Evolutionary conservation across 2,329 filamentous ascomycete species (phyloP), one percentile per base, ranked within the genome.

Genomic region (Colletotrichum sp.): DNA sequence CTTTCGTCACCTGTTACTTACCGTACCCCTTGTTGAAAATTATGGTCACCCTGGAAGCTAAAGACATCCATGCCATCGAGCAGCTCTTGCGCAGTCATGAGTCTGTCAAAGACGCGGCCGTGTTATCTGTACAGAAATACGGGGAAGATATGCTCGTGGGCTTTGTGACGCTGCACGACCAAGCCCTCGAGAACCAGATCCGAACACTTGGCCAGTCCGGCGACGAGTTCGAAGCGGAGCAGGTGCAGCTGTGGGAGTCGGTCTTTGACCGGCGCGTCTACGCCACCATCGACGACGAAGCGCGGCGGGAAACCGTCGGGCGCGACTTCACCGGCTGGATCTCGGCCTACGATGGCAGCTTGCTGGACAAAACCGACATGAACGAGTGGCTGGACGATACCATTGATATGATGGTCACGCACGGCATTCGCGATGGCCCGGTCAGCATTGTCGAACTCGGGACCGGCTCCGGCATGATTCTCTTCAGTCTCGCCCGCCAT

Each of bases 311-410:
- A n/a, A n/a, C 39, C 0, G 7, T 81, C 36, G 82, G 82, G 1
- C 68, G 72, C 3, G 82, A 84, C 49, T 84, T 84, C 32, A 78
- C 76, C 1, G 81, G 80, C 12, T 84, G 83, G 83, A 82, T 77
- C 6, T 84, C 83, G 1, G 82, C 82, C 80, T 83, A 82, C 34
- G 79, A 83, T 49, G 82, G 81, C 6, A 76, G 16, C 0, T 12
- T 74, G 2, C 81, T 84, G 6, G 78, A 81, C 55, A 79, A 77
- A 36, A 69, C 3, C 1, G 81, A 84, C 30, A 84, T 84, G 83
- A 68, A 80, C 4, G 82, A 82, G 63, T 84, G 82, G 83, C 76
- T 84, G 0, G 79, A 82, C 10, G 83, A 84, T 13, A 82, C 81
- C 1, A 44, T 44, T 5, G 18, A 44, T 1, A 44, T 44, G 39